Conservation (phyloP, 495 filamentous ascomycete genomes). For the Astrocystis sublimbata region DNA sequence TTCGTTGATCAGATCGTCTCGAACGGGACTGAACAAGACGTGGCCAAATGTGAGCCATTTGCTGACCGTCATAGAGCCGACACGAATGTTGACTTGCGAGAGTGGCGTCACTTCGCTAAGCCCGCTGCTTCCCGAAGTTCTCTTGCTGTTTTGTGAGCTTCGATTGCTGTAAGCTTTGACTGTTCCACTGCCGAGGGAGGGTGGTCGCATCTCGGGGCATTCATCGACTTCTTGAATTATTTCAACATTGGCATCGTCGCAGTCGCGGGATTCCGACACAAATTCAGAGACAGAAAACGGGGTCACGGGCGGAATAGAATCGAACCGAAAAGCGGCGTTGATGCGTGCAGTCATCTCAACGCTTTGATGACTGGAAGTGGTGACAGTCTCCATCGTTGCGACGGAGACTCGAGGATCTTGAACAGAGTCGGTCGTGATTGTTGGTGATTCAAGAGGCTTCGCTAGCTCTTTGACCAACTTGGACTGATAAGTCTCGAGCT, state of each 20-base stretch:
- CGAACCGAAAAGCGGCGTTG: conserved; percentile 41
- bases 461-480: conserved; percentile 29
- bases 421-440: conserved; percentile 30
- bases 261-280: conserved; percentile 52
- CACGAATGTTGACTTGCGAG: conserved; percentile 78
- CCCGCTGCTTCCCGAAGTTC: conserved; percentile 49
- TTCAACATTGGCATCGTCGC: conserved; percentile 39
- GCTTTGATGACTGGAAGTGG: conserved; percentile 45
- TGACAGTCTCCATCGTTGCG: conserved; percentile 30
- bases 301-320: conserved; percentile 42
- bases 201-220: conserved; percentile 41
- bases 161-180: not conserved
- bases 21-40: conserved; percentile 90
- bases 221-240: conserved; percentile 18
- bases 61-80: conserved; percentile 65
- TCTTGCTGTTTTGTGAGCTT: conserved; percentile 27
- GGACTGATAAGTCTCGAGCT: conserved; percentile 43
- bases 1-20: conserved; percentile 65
- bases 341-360: conserved; percentile 49
- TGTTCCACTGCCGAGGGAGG: conserved; percentile 29
- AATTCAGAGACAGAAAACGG: conserved; percentile 58
- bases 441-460: conserved; percentile 45
- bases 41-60: conserved; percentile 93
- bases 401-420: conserved; percentile 36
- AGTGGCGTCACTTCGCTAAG: conserved; percentile 56